Evolutionary conservation across 352 stramenopile genomes (phyloP).

Genomic region (Bremia lactucae): DNA sequence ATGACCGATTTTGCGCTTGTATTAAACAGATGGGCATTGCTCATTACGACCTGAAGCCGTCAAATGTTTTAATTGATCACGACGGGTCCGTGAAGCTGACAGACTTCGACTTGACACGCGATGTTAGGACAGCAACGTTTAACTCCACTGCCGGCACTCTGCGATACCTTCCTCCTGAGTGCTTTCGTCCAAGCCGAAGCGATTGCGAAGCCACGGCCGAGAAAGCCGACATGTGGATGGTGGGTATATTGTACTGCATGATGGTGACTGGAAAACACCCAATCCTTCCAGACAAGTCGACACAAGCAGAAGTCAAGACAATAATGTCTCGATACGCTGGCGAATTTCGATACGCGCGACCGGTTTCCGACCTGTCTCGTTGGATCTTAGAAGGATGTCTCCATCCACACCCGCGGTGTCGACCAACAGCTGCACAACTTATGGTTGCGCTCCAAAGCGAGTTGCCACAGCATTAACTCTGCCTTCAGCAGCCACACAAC

Average conservation of each 20-base stretch:
- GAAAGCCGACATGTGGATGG: slow-evolving; percentile 79
- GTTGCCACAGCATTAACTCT: slow-evolving; percentile 20
- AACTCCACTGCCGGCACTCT: slow-evolving; percentile 63
- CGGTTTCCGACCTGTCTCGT: slow-evolving; percentile 41
- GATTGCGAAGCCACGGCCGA: slow-evolving; percentile 57
- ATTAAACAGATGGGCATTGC: slow-evolving; percentile 51
- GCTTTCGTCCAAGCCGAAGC: slow-evolving; percentile 41
- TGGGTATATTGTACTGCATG: slow-evolving; percentile 65
- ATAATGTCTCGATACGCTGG: slow-evolving; percentile 22
- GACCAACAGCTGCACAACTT: slow-evolving; percentile 49
- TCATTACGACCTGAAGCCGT: slow-evolving; percentile 94
- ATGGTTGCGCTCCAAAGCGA: slow-evolving; percentile 40
- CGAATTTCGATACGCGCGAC: slow-evolving; percentile 27
- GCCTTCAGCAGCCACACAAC: slow-evolving; percentile 17
- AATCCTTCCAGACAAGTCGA: slow-evolving; percentile 49
- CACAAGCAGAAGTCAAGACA: slow-evolving; percentile 36
- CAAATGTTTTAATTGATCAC: slow-evolving; percentile 91
- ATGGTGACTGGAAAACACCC: slow-evolving; percentile 74
- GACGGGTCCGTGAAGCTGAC: slow-evolving; percentile 84
- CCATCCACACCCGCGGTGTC: slow-evolving; percentile 49
- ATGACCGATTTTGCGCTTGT: neutral
- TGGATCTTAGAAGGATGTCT: slow-evolving; percentile 67
- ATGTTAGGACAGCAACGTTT: slow-evolving; percentile 38
- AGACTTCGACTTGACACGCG: slow-evolving; percentile 85
- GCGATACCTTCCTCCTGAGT: slow-evolving; percentile 67